These are phyloP conservation scores for Persicaria maculosa DNA, from an alignment of 148 eudicot species.

Conservation along the genomic window DNA sequence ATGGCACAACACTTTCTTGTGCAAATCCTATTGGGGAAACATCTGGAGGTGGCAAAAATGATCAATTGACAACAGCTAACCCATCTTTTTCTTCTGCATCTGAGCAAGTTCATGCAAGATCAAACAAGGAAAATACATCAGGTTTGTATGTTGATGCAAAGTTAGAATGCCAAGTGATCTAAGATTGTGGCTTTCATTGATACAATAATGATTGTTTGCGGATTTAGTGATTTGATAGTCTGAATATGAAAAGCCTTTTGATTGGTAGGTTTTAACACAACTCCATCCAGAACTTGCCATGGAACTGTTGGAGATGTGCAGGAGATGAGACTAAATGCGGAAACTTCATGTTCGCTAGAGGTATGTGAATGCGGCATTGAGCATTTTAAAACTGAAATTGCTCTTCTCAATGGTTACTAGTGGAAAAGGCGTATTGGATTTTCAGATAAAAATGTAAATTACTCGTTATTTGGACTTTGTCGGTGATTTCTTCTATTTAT, in stretches of 20 bases:
- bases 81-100: constrained; percentile 24
- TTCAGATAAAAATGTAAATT: background rate
- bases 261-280: constrained; percentile 27
- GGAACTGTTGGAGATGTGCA: constrained; percentile 27
- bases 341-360: constrained; percentile 30
- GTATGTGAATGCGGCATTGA: constrained; percentile 23
- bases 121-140: constrained; percentile 29
- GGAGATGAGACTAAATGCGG: constrained; percentile 32
- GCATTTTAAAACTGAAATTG: background rate
- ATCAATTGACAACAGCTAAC: constrained; percentile 19
- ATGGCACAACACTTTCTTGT: constrained; percentile 26
- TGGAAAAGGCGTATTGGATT: background rate
- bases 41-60: constrained; percentile 25
- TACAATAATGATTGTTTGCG: background rate
- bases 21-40: constrained; percentile 20
- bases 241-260: constrained; percentile 12
- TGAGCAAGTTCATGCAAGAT: constrained; percentile 35
- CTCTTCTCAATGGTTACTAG: background rate
- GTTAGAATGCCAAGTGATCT: background rate
- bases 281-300: constrained; percentile 27
- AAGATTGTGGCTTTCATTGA: background rate
- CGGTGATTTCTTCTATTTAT: background rate
- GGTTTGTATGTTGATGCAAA: constrained; percentile 28
- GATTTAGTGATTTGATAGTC: constrained; percentile 1
- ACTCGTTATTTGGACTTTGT: background rate